A percentile compares a stretch with the other conserved stretches of the same genome.
Evolutionary conservation across 345 rosid species (phyloP).

Genomic region (Dipteronia sinensis): DNA sequence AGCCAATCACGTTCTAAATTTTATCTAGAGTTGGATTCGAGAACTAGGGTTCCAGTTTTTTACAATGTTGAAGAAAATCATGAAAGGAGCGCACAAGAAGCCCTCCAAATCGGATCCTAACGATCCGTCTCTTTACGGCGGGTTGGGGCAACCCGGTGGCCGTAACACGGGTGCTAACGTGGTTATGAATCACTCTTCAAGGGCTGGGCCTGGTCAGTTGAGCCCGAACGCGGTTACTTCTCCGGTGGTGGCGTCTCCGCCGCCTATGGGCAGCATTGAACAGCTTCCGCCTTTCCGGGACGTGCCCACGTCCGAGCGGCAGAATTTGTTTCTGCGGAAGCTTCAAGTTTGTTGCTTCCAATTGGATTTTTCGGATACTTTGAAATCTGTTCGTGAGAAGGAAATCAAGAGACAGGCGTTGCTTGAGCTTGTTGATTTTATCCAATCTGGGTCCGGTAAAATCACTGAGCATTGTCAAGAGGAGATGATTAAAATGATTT

Average conservation of each 20-base stretch:
- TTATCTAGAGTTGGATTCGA: not conserved
- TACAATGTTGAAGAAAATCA: slow-evolving; percentile 81
- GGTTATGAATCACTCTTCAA: slow-evolving; percentile 71
- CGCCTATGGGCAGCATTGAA: slow-evolving; percentile 66
- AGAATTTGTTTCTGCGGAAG: slow-evolving; percentile 61
- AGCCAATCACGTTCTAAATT: slow-evolving; percentile 16
- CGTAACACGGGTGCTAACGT: slow-evolving; percentile 55
- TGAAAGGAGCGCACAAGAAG: slow-evolving; percentile 74
- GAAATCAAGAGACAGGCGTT: slow-evolving; percentile 84
- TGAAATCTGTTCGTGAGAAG: slow-evolving; percentile 64
- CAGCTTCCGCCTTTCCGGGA: slow-evolving; percentile 69
- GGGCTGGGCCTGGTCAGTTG: slow-evolving; percentile 26
- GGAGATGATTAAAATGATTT: slow-evolving; percentile 78
- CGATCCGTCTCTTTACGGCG: slow-evolving; percentile 42
- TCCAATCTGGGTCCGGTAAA: slow-evolving; percentile 76
- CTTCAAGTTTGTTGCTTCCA: slow-evolving; percentile 78
- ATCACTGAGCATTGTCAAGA: slow-evolving; percentile 73
- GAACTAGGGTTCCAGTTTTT: slow-evolving; percentile 14
- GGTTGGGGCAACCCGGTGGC: slow-evolving; percentile 36
- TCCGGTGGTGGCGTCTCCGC: slow-evolving; percentile 29
- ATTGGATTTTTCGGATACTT: slow-evolving; percentile 64
- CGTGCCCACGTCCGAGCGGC: slow-evolving; percentile 63
- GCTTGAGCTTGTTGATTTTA: slow-evolving; percentile 73
- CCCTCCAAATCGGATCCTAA: slow-evolving; percentile 61
- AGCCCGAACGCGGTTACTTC: slow-evolving; percentile 26